Conservation (phyloP, 2,329 filamentous ascomycete species). For the Dothistroma septosporum region DNA sequence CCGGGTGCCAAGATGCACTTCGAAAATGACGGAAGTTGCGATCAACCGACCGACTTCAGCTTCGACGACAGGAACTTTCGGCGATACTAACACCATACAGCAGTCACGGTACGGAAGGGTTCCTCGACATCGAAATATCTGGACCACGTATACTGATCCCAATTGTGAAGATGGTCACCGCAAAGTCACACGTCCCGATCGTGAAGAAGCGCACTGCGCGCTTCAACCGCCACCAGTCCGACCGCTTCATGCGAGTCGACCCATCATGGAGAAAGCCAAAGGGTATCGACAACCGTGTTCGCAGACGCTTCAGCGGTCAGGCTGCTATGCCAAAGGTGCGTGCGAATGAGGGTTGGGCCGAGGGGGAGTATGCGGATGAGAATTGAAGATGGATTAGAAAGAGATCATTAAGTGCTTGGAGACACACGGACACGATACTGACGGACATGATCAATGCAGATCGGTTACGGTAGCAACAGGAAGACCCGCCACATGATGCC, state of each 20-base stretch:
- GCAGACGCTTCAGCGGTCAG: constrained; percentile 94
- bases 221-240: constrained; percentile 97
- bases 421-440: constrained; percentile 11
- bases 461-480: constrained; percentile 98
- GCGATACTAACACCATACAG: constrained; percentile 15
- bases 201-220: constrained; percentile 99
- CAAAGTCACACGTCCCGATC: constrained; percentile 99
- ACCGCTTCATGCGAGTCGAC: constrained; percentile 90
- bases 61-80: not conserved
- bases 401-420: not conserved
- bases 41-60: not conserved
- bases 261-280: constrained; percentile 98
- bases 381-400: constrained; percentile 9
- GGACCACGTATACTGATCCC: constrained; percentile 12
- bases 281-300: constrained; percentile 98
- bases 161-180: constrained; percentile 79
- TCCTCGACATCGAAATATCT: not conserved
- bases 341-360: constrained; percentile 18
- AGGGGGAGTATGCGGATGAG: constrained; percentile 9
- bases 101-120: constrained; percentile 19
- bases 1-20: not conserved
- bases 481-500: constrained; percentile 99
- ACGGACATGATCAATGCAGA: constrained; percentile 53
- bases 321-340: constrained; percentile 97
- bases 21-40: not conserved